phyloP scores from a whole-genome alignment of 2,329 filamentous ascomycete species.

The Monilinia fructicola region DNA sequence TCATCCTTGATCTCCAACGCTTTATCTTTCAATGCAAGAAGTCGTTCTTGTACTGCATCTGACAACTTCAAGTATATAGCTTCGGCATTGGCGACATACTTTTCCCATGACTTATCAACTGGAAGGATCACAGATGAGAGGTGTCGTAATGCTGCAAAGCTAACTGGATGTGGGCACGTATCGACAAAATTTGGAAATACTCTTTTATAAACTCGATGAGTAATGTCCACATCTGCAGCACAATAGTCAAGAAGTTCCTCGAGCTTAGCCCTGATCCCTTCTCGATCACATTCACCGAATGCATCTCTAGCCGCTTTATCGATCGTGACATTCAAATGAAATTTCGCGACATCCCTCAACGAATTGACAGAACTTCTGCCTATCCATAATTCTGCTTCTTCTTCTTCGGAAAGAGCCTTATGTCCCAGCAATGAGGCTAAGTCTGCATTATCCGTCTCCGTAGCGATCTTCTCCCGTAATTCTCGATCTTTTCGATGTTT shows the following conservation, averaged over 20 bases:
- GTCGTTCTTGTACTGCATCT: constrained; percentile 72
- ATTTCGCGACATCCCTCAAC: constrained; percentile 90
- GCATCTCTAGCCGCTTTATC: constrained; percentile 86
- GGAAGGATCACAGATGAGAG: constrained; percentile 92
- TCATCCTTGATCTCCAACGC: constrained; percentile 73
- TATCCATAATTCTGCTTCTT: constrained; percentile 88
- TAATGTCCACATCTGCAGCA: constrained; percentile 88
- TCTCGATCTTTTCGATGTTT: constrained; percentile 91
- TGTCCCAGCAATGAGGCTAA: constrained; percentile 69
- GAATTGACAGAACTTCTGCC: constrained; percentile 94
- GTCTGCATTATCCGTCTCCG: constrained; percentile 68
- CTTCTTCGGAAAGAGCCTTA: constrained; percentile 69
- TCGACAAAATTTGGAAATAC: constrained; percentile 88
- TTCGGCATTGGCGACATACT: constrained; percentile 81
- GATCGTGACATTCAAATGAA: constrained; percentile 87
- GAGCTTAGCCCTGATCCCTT: constrained; percentile 67
- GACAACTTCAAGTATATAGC: constrained; percentile 77
- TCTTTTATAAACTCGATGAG: constrained; percentile 89
- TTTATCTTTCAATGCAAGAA: constrained; percentile 71
- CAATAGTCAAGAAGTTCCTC: constrained; percentile 91
- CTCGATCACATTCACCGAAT: constrained; percentile 78
- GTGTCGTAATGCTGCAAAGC: constrained; percentile 89
- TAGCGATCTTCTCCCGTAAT: constrained; percentile 74
- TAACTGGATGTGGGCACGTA: constrained; percentile 93
- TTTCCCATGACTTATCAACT: constrained; percentile 82